Evolutionary conservation across 192 early-diverging fungal genomes (phyloP), one percentile per base, ranked within the genome.

Genomic region (Linnemannia exigua): DNA sequence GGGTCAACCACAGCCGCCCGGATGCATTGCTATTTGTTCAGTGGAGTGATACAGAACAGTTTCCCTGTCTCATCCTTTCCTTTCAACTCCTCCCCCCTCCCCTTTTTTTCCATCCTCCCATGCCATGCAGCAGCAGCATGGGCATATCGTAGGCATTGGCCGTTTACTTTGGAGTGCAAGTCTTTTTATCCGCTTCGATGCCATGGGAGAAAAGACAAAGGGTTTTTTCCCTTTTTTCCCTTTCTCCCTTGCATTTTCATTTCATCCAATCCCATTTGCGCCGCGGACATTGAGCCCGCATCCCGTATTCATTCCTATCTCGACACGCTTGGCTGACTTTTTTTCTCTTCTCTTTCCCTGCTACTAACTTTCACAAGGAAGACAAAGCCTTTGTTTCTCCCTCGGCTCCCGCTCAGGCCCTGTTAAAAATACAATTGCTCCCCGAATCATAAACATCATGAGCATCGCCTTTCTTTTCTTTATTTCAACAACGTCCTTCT

Each of bases 351-450:
- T 61, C 25, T 28, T 28, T 28, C 19, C 28, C n/a, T 58, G 5
- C 52, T 63, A 14, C 14, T 4, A 0, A 31, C 50, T 38, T 51
- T 33, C 72, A 48, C 25, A 73, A 47, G 28, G 25, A 31, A 31
- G 68, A 36, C 1, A 2, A 28, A 36, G 36, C 67, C 33, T 70
- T 69, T 79, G 67, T 76, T 68, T 76, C 46, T 47, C 12, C 25
- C 52, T 77, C 48, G 67, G 28, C 70, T 48, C 46, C 70, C 70
- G 70, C 44, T 47, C 70, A 47, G 38, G 25, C 70, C 46, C 70
- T 44, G 25, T 12, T 63, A 63, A 63, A 63, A 63, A 63, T 63
- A 63, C 28, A 44, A 9, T n/a, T n/a, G 5, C 51, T 22, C n/a
- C 58, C 58, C 58, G 58, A 12, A 63, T 63, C 41, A 9, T 9